These are phyloP conservation scores for Macrophomina phaseolina DNA, from an alignment of 2,329 filamentous ascomycete species.

Conservation along the genomic window DNA sequence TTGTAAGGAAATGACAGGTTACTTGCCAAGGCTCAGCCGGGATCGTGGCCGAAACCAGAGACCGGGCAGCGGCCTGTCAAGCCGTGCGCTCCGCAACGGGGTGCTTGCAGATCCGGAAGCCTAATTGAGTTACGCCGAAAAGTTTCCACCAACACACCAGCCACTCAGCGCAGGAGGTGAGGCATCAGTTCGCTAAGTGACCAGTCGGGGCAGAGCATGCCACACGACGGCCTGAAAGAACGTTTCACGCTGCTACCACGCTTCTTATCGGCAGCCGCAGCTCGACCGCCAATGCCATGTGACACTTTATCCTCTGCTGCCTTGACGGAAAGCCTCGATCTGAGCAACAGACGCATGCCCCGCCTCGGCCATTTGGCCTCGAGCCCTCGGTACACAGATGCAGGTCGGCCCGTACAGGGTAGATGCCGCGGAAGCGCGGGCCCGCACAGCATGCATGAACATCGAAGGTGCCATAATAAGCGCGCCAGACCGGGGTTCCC, in stretches of 20 bases:
- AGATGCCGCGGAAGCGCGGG: neutral
- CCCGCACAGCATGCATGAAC: neutral
- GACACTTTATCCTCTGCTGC: neutral
- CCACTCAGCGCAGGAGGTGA: neutral
- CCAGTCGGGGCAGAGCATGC: neutral
- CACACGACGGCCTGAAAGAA: neutral
- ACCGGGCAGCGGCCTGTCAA: slow-evolving; percentile 1
- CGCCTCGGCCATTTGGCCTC: neutral
- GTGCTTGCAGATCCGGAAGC: slow-evolving; percentile 1
- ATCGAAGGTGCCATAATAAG: neutral
- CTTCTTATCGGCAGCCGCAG: neutral
- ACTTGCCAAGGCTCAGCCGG: neutral
- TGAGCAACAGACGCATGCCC: neutral
- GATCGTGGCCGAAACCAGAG: neutral
- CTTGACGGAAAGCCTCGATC: neutral
- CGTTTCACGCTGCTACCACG: neutral
- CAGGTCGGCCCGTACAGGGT: neutral
- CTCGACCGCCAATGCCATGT: neutral
- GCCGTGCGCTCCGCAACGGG: neutral
- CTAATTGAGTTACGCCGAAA: neutral
- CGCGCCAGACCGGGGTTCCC: neutral
- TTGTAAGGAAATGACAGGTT: neutral
- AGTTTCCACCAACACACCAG: neutral
- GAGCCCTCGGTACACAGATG: neutral
- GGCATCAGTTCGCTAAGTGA: neutral